Evolutionary conservation across 2,329 filamentous ascomycete species (phyloP), one percentile per base, ranked within the genome.

Genomic region (Cladosporium velox): DNA sequence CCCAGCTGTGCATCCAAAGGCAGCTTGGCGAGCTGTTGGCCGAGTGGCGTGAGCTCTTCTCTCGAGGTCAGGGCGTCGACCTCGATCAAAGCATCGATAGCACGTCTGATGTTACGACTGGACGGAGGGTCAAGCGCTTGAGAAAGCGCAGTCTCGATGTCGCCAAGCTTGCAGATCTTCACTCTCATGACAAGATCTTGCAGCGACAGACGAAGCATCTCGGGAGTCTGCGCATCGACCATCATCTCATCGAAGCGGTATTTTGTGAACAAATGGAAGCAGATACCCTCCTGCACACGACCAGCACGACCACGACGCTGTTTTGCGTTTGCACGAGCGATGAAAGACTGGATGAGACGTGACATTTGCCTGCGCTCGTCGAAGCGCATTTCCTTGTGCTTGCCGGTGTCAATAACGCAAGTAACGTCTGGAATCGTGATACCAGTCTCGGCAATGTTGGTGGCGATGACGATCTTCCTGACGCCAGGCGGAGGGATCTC

Each of bases 351-450:
- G 38, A 97, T 90, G 24, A 99, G 85, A 26, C 92, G 87, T 1
- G 94, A 98, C 38, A 99, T 84, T 74, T 99, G 95, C 65, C 93
- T 86, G 65, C 91, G 88, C 80, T 99, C 95, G 74, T 99, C 94
- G 72, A 96, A 98, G 32, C 94, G 83, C 94, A 97, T 97, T 78
- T 97, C 94, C 70, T 96, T 93, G 78, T 98, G 94, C 78, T 97
- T 98, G 65, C 95, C 95, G 0, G 93, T 93, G 77, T 99, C 95
- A 66, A 99, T 91, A 55, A 99, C 95, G 72, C 93, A 97, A 0
- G 95, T 98, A 34, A 99, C 92, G 76, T 99, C 95, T 1, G 95
- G 95, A 70, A 99, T 99, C 0, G 95, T 99, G 75, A 99, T 97
- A 81, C 95, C 95, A 0, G 95, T 99, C 78, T 99, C 95, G 4